Evolutionary conservation across 805 yeast species (phyloP).

Genomic region (Candida caryicola): DNA sequence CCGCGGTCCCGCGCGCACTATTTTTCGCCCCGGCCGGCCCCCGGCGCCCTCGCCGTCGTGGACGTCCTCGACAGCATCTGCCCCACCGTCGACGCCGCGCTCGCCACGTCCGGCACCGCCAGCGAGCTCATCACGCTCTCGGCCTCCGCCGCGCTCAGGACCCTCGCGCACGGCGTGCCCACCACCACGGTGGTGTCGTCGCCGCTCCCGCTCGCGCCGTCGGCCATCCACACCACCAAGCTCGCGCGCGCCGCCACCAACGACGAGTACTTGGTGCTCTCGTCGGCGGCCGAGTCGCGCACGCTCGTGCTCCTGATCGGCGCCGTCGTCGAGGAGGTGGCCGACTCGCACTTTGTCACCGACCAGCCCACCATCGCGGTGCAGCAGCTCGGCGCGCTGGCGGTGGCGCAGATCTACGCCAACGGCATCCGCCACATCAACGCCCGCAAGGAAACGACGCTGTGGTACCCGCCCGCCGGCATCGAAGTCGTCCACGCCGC

Average conservation of each 20-base stretch:
- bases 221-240: constrained; percentile 63
- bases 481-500: constrained; percentile 58
- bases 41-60: constrained; percentile 59
- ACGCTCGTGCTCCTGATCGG: constrained; percentile 77
- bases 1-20: too few species aligned
- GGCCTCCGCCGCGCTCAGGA: constrained; percentile 46
- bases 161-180: constrained; percentile 56
- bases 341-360: constrained; percentile 58
- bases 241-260: constrained; percentile 39
- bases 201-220: constrained; percentile 66
- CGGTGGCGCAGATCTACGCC: constrained; percentile 70
- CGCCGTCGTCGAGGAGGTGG: constrained; percentile 73
- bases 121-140: constrained; percentile 27
- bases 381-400: constrained; percentile 59
- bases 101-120: constrained; percentile 17
- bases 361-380: constrained; percentile 64
- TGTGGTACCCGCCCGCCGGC: constrained; percentile 86
- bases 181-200: constrained; percentile 67
- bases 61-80: constrained; percentile 48
- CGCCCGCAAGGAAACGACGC: constrained; percentile 36
- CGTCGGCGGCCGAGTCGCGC: constrained; percentile 52
- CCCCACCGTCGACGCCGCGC: constrained; percentile 44
- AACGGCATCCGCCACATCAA: constrained; percentile 61
- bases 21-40: constrained; percentile 14
- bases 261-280: constrained; percentile 65